phyloP scores from a whole-genome alignment of 1,139 yeast species.

The Yamadazyma atmosphaerica region DNA sequence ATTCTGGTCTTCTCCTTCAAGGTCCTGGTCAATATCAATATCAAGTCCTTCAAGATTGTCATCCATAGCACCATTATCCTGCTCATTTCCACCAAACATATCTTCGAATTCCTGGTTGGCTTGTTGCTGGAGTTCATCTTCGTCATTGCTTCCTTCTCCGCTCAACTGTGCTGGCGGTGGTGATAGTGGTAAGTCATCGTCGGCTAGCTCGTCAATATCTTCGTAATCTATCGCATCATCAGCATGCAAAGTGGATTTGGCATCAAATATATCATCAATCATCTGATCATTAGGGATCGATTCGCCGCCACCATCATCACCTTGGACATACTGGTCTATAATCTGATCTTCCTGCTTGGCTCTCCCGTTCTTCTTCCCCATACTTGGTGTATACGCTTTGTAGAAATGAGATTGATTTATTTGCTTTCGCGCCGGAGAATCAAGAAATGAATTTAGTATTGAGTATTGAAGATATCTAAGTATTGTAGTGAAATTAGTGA shows the following conservation, averaged over 20 bases:
- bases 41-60: constrained; percentile 9
- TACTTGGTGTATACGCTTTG: no score
- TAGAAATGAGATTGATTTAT: no score
- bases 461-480: no score
- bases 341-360: constrained; percentile 16
- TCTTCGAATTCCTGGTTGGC: constrained; percentile 52
- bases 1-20: constrained; percentile 11
- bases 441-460: no score
- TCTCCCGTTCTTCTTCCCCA: no score
- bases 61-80: constrained; percentile 22
- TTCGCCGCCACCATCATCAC: constrained; percentile 16
- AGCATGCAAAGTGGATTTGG: constrained; percentile 60
- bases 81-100: constrained; percentile 37
- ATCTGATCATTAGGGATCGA: constrained; percentile 32
- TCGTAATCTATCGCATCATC: constrained; percentile 96
- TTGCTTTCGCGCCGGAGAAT: no score
- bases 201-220: constrained; percentile 93
- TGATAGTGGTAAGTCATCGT: constrained; percentile 52
- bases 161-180: constrained; percentile 8
- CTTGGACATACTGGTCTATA: constrained; percentile 19
- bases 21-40: constrained; percentile 11
- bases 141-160: constrained; percentile 26
- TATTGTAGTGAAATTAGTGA: no score
- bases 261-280: constrained; percentile 42
- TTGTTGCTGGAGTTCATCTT: constrained; percentile 29